Evolutionary conservation across 345 rosid species (phyloP).

Genomic region (Bretschneidera sinensis): DNA sequence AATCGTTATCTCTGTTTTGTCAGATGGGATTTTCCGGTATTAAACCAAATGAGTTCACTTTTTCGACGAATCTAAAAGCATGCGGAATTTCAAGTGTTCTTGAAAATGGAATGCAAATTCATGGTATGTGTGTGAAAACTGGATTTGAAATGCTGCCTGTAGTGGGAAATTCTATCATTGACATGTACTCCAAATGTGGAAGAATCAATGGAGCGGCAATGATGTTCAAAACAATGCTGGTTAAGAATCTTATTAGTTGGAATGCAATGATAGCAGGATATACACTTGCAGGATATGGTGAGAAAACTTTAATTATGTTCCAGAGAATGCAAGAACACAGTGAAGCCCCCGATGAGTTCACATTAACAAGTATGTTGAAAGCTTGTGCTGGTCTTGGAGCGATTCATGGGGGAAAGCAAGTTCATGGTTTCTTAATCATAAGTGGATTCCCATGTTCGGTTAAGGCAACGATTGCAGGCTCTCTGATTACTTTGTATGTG

Average conservation of each 20-base stretch:
- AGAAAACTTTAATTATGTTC: constrained; percentile 59
- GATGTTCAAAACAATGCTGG: constrained; percentile 43
- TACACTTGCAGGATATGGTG: constrained; percentile 39
- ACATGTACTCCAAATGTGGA: constrained; percentile 82
- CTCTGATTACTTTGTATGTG: constrained; percentile 73
- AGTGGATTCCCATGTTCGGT: constrained; percentile 48
- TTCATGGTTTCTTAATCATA: constrained; percentile 56
- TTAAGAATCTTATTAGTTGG: constrained; percentile 61
- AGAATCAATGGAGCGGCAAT: constrained; percentile 46
- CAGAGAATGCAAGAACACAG: constrained; percentile 37
- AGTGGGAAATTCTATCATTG: constrained; percentile 72
- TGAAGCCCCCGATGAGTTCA: constrained; percentile 57
- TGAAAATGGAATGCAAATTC: constrained; percentile 59
- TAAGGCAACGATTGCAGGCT: constrained; percentile 43
- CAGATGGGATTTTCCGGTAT: constrained; percentile 41
- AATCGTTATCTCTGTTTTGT: constrained; percentile 37
- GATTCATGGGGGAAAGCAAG: constrained; percentile 52
- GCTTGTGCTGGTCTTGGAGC: constrained; percentile 57
- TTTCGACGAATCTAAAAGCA: constrained; percentile 70
- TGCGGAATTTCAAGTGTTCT: constrained; percentile 44
- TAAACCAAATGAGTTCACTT: constrained; percentile 72
- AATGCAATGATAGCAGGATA: constrained; percentile 72
- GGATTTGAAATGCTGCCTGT: constrained; percentile 47
- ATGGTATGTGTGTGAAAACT: constrained; percentile 49
- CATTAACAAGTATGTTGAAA: constrained; percentile 64